These are phyloP conservation scores for Bipolaris gigantea DNA, from an alignment of 2,329 filamentous ascomycete genomes.

Conservation along the genomic window DNA sequence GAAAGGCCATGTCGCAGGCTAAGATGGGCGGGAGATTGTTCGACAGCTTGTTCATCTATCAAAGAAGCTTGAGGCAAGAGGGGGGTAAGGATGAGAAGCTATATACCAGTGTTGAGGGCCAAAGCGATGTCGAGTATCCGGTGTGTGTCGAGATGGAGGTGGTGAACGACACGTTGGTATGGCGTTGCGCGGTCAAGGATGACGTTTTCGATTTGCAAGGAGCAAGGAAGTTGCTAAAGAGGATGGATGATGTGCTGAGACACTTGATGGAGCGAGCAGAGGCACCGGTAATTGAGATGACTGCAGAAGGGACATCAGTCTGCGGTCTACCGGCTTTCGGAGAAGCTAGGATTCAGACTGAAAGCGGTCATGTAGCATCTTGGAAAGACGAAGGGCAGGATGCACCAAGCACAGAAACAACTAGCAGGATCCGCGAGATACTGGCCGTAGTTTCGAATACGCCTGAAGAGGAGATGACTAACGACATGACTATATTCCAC, in stretches of 20 bases:
- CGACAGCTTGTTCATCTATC: conserved; percentile 68
- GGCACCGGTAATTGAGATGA: conserved; percentile 58
- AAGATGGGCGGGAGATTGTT: conserved; percentile 56
- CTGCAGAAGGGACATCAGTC: conserved; percentile 59
- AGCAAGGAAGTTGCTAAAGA: conserved; percentile 56
- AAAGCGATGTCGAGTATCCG: conserved; percentile 75
- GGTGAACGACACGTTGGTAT: conserved; percentile 58
- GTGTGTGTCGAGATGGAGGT: conserved; percentile 80
- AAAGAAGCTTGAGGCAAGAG: conserved; percentile 52
- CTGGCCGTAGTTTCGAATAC: conserved; percentile 63
- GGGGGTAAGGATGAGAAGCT: conserved; percentile 41
- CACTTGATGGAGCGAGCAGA: conserved; percentile 57
- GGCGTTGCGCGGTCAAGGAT: conserved; percentile 72
- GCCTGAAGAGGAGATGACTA: conserved; percentile 59
- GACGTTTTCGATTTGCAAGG: conserved; percentile 54
- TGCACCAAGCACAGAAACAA: conserved; percentile 35
- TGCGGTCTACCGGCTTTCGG: conserved; percentile 62
- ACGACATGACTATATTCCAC: conserved; percentile 72
- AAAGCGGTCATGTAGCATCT: background rate
- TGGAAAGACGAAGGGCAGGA: background rate
- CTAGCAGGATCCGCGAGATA: conserved; percentile 49
- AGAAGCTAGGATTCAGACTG: background rate
- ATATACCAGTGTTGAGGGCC: conserved; percentile 64
- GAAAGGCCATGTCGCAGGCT: conserved; percentile 64
- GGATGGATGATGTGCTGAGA: conserved; percentile 62